phyloP scores from a whole-genome alignment of 78 protist species.

The Protostelium mycophagum region DNA sequence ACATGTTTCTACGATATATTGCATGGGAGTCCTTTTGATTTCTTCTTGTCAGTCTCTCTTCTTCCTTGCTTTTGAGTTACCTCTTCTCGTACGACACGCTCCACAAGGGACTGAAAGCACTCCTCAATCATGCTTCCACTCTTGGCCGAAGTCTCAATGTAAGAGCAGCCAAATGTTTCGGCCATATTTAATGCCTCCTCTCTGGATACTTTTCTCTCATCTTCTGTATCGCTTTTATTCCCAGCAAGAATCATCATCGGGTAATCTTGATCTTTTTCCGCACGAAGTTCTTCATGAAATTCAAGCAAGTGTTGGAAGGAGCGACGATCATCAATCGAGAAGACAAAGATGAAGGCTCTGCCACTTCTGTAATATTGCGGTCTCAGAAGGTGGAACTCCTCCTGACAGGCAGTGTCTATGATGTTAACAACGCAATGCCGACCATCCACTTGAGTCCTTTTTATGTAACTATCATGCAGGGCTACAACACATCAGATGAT shows the following conservation, averaged over 20 bases:
- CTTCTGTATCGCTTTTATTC: conserved; percentile 80
- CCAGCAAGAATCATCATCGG: conserved; percentile 86
- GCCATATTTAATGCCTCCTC: conserved; percentile 68
- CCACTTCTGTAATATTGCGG: conserved; percentile 78
- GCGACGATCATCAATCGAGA: conserved; percentile 58
- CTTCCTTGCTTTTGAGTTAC: too few species aligned
- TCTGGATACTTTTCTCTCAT: conserved; percentile 33
- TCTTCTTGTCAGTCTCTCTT: too few species aligned
- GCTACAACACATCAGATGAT: neutral
- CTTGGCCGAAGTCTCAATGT: conserved; percentile 71
- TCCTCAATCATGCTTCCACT: neutral
- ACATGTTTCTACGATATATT: too few species aligned
- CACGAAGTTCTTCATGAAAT: conserved; percentile 74
- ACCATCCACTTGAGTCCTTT: conserved; percentile 6
- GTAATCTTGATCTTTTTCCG: conserved; percentile 68
- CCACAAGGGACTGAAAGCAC: neutral
- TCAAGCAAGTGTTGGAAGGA: neutral
- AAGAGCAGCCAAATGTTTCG: conserved; percentile 27
- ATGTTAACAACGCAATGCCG: conserved; percentile 50
- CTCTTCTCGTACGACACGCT: neutral
- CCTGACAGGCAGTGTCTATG: conserved; percentile 88
- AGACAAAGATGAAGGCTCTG: conserved; percentile 83
- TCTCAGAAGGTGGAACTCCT: conserved; percentile 46
- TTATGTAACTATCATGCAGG: conserved; percentile 25
- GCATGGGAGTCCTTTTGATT: too few species aligned